Evolutionary conservation across 495 filamentous ascomycete species (phyloP).

Genomic region (Hypoxylon subgilvum): DNA sequence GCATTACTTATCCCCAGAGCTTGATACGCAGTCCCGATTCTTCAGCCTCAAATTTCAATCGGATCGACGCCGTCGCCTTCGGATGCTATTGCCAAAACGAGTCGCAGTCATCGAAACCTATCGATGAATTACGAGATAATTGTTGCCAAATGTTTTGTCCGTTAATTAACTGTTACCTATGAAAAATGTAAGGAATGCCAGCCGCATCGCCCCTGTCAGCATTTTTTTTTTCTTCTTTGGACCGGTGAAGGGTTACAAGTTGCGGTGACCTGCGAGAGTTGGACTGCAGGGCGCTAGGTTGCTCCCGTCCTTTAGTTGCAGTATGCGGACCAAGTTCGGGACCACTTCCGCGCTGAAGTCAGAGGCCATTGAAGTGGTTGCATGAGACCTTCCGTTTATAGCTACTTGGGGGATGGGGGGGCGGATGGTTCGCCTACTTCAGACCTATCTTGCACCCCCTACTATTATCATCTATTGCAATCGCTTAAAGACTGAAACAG

Average conservation of each 20-base stretch:
- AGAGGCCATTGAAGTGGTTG: conserved; percentile 25
- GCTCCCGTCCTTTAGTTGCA: conserved; percentile 27
- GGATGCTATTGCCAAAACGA: conserved; percentile 31
- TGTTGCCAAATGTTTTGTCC: too few relatives aligned
- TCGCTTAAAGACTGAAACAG: conserved; percentile 43
- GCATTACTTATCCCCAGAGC: conserved; percentile 13
- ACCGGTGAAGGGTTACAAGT: conserved; percentile 2
- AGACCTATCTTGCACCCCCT: conserved; percentile 29
- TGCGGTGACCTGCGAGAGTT: conserved; percentile 6
- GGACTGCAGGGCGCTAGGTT: conserved; percentile 24
- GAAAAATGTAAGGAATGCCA: not conserved
- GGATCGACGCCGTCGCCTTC: conserved; percentile 19
- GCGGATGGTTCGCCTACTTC: conserved; percentile 33
- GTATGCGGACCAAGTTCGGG: conserved; percentile 30
- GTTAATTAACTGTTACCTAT: not conserved
- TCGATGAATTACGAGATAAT: too few relatives aligned
- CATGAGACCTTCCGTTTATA: conserved; percentile 37
- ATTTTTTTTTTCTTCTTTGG: too few relatives aligned
- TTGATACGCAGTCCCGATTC: conserved; percentile 17
- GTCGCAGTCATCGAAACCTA: not conserved
- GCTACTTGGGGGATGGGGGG: conserved; percentile 11
- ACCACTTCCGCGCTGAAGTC: conserved; percentile 30
- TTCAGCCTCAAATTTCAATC: conserved; percentile 40
- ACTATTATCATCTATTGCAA: too few relatives aligned
- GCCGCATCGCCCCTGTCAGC: conserved; percentile 16